These are phyloP conservation scores for Cladosporium sp. DNA, from an alignment of 2,329 filamentous ascomycete species.

Conservation along the genomic window DNA sequence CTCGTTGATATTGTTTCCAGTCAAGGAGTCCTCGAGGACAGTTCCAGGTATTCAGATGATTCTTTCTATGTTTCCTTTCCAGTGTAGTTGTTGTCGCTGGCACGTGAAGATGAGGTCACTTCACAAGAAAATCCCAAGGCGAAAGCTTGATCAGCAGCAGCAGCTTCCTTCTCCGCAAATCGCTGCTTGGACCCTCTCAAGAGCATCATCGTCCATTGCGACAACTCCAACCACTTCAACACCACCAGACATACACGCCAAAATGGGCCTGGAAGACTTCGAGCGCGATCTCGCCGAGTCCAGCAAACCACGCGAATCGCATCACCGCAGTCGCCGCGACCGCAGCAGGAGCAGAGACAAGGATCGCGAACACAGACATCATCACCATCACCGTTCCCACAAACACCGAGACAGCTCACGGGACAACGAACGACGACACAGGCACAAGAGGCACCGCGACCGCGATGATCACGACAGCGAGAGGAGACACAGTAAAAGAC, in stretches of 20 bases:
- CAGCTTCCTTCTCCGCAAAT: constrained; percentile 18
- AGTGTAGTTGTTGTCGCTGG: not conserved
- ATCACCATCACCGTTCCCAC: constrained; percentile 48
- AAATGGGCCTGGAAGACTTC: constrained; percentile 70
- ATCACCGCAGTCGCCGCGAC: constrained; percentile 18
- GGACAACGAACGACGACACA: constrained; percentile 45
- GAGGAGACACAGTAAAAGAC: constrained; percentile 31
- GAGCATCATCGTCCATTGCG: constrained; percentile 19
- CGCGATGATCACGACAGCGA: constrained; percentile 45
- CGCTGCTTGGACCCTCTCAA: constrained; percentile 6
- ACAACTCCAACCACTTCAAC: not conserved
- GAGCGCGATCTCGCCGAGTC: constrained; percentile 73
- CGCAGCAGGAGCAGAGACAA: constrained; percentile 29
- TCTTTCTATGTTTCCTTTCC: not conserved
- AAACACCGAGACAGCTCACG: constrained; percentile 44
- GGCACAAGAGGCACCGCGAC: constrained; percentile 66
- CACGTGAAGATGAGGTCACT: constrained; percentile 22
- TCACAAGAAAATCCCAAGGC: constrained; percentile 13
- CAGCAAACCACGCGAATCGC: constrained; percentile 49
- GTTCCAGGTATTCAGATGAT: not conserved
- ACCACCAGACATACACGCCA: not conserved
- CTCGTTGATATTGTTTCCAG: not conserved
- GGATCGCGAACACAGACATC: constrained; percentile 41
- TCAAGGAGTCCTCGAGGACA: not conserved
- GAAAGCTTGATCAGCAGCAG: constrained; percentile 10